Conservation (phyloP, 495 filamentous ascomycete species). For the Aspergillus homomorphus region DNA sequence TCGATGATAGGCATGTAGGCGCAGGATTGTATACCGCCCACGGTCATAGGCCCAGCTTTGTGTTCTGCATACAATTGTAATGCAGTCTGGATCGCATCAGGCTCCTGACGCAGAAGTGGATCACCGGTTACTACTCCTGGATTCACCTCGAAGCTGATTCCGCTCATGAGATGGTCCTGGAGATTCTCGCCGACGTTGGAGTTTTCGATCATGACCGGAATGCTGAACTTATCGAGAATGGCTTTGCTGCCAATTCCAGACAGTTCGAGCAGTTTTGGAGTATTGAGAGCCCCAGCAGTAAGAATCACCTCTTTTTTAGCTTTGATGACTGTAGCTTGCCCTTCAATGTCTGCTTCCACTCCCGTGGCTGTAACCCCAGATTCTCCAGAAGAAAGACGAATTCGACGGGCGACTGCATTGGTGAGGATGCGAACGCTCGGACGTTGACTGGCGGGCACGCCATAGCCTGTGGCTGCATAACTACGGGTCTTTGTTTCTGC, state of each 20-base stretch:
- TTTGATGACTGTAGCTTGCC: constrained; percentile 31
- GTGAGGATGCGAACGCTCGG: not conserved
- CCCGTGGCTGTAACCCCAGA: not conserved
- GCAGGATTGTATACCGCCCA: constrained; percentile 9
- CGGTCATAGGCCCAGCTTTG: constrained; percentile 12
- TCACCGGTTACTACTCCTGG: not conserved
- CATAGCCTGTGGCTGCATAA: not conserved
- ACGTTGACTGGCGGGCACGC: not conserved
- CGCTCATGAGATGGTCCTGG: constrained; percentile 45
- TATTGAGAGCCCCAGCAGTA: constrained; percentile 51
- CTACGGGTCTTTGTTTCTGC: not conserved
- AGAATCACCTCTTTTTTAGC: constrained; percentile 53
- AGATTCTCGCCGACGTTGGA: constrained; percentile 54
- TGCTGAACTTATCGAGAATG: constrained; percentile 39
- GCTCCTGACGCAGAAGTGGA: not conserved
- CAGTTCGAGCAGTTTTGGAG: constrained; percentile 53
- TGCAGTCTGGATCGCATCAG: constrained; percentile 20
- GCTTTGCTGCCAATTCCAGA: constrained; percentile 47
- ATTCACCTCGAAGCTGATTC: not conserved
- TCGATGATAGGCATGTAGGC: constrained; percentile 15
- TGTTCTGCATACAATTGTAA: constrained; percentile 13
- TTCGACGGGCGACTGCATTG: not conserved
- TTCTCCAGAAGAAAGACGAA: not conserved
- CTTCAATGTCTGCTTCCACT: constrained; percentile 5
- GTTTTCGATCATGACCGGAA: constrained; percentile 42